These are phyloP conservation scores for Gastrolobium villosum DNA, from an alignment of 306 rosid species.

Conservation along the genomic window DNA sequence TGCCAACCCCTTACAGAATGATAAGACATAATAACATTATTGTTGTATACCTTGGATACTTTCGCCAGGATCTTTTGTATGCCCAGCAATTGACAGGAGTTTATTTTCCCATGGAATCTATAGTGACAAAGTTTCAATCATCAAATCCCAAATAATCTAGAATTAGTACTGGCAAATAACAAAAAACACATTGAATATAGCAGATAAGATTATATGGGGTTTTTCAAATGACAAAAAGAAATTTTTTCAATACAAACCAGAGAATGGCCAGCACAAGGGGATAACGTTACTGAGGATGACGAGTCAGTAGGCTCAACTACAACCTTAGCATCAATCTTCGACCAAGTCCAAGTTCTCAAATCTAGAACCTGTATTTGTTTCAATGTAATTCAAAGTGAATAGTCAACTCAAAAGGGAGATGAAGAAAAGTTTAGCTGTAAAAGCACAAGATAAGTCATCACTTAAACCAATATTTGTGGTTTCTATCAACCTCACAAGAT, in stretches of 20 bases:
- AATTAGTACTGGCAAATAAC: slow-evolving; percentile 32
- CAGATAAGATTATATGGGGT: slow-evolving; percentile 6
- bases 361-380: slow-evolving; percentile 73
- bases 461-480: slow-evolving; percentile 3
- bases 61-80: slow-evolving; percentile 84
- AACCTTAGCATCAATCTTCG: slow-evolving; percentile 72
- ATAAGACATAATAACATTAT: background rate
- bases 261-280: slow-evolving; percentile 94
- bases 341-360: slow-evolving; percentile 93
- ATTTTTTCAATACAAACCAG: slow-evolving; percentile 68
- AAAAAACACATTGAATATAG: slow-evolving; percentile 24
- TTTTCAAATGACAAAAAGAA: slow-evolving; percentile 22
- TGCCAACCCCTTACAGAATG: slow-evolving; percentile 33
- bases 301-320: slow-evolving; percentile 62
- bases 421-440: slow-evolving; percentile 26
- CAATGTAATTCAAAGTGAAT: slow-evolving; percentile 41
- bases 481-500: slow-evolving; percentile 5
- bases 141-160: slow-evolving; percentile 36
- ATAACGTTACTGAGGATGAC: slow-evolving; percentile 61
- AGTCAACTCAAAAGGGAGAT: background rate
- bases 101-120: slow-evolving; percentile 88
- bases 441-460: slow-evolving; percentile 9
- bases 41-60: slow-evolving; percentile 74
- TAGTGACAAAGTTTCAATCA: slow-evolving; percentile 33
- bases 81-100: slow-evolving; percentile 87